Evolutionary conservation across 1,139 yeast genomes (phyloP).

Genomic region (Geotrichum phurueaensis): DNA sequence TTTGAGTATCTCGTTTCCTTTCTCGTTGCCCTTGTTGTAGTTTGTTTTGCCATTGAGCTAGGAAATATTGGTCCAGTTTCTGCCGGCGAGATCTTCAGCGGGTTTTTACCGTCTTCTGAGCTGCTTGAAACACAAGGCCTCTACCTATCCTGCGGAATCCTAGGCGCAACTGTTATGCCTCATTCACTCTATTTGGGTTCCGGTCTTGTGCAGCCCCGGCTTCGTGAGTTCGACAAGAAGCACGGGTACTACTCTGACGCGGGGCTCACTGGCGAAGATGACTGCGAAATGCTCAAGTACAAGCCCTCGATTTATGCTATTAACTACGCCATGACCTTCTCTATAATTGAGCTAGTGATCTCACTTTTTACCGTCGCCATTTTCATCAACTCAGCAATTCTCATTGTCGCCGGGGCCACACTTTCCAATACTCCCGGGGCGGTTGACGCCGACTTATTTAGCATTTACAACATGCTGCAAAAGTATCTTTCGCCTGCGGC

Average conservation of each 20-base stretch:
- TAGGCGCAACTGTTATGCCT: slow-evolving; percentile 84
- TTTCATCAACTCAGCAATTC: slow-evolving; percentile 71
- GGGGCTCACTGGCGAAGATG: slow-evolving; percentile 35
- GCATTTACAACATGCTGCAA: slow-evolving; percentile 57
- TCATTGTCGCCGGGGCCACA: slow-evolving; percentile 71
- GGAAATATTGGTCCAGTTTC: slow-evolving; percentile 47
- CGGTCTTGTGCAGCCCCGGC: slow-evolving; percentile 67
- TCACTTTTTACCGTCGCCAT: slow-evolving; percentile 69
- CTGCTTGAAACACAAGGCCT: slow-evolving; percentile 60
- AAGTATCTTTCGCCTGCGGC: slow-evolving; percentile 60
- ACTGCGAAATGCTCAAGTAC: slow-evolving; percentile 26
- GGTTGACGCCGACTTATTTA: slow-evolving; percentile 64
- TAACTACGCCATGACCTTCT: slow-evolving; percentile 57
- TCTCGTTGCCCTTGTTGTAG: slow-evolving; percentile 61
- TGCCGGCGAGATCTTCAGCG: slow-evolving; percentile 54
- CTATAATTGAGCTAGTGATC: slow-evolving; percentile 58
- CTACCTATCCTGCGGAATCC: slow-evolving; percentile 67
- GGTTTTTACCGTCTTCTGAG: slow-evolving; percentile 61
- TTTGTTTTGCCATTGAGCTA: slow-evolving; percentile 67
- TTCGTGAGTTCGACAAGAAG: slow-evolving; percentile 50
- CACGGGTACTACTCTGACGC: slow-evolving; percentile 36
- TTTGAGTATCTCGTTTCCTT: slow-evolving; percentile 64
- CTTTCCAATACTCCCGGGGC: slow-evolving; percentile 57
- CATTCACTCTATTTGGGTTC: slow-evolving; percentile 72
- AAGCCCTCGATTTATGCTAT: slow-evolving; percentile 63